Evolutionary conservation across 2,329 filamentous ascomycete species (phyloP), one percentile per base, ranked within the genome.

Genomic region (Apiospora pterosperma): DNA sequence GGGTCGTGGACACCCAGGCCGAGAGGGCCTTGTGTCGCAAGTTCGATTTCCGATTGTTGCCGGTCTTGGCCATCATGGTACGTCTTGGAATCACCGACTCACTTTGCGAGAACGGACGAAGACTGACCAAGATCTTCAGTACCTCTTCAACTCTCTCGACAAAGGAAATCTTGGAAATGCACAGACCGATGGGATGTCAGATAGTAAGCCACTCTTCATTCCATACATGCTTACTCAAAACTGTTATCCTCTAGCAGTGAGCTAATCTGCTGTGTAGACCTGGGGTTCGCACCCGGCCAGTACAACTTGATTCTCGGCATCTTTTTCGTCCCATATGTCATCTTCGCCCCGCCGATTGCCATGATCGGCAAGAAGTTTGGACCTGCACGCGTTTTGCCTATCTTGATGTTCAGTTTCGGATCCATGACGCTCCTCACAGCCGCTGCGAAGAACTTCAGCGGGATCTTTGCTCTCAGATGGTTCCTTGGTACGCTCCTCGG

Each of bases 271-370:
- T 31, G 7, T n/a, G 28, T 12, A 77, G 84, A 88, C 69, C 77
- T 92, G 23, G 74, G 85, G 36, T 88, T 93, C 76, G 82, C 82
- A 52, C 75, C 77, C 0, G 83, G 87, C 67, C 84, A 92, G 73
- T 92, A 92, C 78, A 92, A 92, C 73, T 82, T 88, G 34, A 84
- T 92, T 59, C 76, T 92, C 39, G 84, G 83, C 62, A 88, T 92
- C 64, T 92, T 92, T 78, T 92, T 90, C 75, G 81, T 92, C 7
- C 90, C 90, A 0, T 92, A 90, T 73, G 90, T 92, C 39, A 72
- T 93, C 3, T 90, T 88, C 63, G 90, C 88, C 1, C 89, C 88
- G 0, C 86, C 88, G 1, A 76, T 92, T 19, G 77, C 79, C 62
- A 89, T 92, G 78, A 72, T 90, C 5, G 90, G 89, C 63, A 92